These are phyloP conservation scores for Phytophthora boehmeriae DNA, from an alignment of 352 stramenopile genomes.

Conservation along the genomic window DNA sequence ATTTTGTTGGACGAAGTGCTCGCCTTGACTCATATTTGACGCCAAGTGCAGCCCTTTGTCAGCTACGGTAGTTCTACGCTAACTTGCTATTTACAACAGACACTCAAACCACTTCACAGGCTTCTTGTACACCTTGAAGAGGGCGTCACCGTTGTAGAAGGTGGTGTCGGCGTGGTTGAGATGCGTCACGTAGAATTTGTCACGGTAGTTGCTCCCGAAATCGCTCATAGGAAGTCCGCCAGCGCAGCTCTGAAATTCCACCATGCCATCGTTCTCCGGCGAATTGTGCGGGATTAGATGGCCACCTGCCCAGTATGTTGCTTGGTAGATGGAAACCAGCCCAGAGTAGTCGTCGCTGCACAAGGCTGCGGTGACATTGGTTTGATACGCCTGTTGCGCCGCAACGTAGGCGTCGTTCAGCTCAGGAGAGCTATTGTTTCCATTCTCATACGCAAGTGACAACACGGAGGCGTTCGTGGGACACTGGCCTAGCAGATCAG, in stretches of 20 bases:
- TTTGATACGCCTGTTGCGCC: slow-evolving; percentile 36
- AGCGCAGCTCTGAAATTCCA: slow-evolving; percentile 68
- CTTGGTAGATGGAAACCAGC: slow-evolving; percentile 42
- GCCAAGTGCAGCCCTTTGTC: too few species aligned
- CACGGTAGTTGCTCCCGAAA: slow-evolving; percentile 46
- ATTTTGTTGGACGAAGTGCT: too few species aligned
- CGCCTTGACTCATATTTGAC: too few species aligned
- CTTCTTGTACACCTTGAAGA: slow-evolving; percentile 53
- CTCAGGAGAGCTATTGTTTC: slow-evolving; percentile 12
- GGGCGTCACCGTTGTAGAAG: slow-evolving; percentile 63
- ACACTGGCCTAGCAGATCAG: slow-evolving; percentile 42
- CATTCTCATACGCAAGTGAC: slow-evolving; percentile 52
- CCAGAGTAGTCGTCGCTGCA: slow-evolving; percentile 49
- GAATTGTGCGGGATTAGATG: slow-evolving; percentile 42
- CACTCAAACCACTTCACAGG: slow-evolving; percentile 80
- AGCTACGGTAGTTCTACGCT: too few species aligned
- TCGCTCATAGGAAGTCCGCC: slow-evolving; percentile 35
- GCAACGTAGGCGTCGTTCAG: slow-evolving; percentile 36
- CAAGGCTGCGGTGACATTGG: slow-evolving; percentile 39
- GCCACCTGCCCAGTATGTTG: slow-evolving; percentile 34
- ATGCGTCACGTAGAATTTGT: slow-evolving; percentile 58
- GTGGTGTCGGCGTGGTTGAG: slow-evolving; percentile 75
- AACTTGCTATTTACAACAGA: slow-evolving; percentile 37
- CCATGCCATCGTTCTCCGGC: slow-evolving; percentile 41
- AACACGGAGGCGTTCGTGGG: slow-evolving; percentile 27